These are phyloP conservation scores for Aureoboletus auriporus DNA, from an alignment of 768 basidiomycete species.

Conservation along the genomic window DNA sequence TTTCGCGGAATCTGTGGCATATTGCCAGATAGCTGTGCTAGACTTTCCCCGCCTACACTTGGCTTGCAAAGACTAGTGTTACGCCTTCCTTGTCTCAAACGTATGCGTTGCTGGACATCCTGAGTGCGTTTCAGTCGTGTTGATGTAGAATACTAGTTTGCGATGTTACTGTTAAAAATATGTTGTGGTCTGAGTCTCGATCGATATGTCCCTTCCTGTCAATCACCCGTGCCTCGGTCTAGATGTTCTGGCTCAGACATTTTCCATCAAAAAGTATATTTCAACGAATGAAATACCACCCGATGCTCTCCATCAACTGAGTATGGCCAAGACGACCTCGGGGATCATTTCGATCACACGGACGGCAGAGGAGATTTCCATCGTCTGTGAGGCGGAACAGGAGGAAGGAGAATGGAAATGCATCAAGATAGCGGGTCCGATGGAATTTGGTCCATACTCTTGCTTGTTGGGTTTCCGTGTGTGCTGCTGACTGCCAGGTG, in stretches of 20 bases:
- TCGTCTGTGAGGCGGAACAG: conserved; percentile 45
- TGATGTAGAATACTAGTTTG: neutral
- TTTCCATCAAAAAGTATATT: conserved; percentile 42
- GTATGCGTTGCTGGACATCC: conserved; percentile 51
- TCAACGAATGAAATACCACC: conserved; percentile 32
- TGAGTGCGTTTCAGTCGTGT: conserved; percentile 40
- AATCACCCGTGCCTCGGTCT: conserved; percentile 40
- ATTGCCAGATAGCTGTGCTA: conserved; percentile 58
- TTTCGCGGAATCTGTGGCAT: conserved; percentile 54
- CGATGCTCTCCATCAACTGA: conserved; percentile 21
- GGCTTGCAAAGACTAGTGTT: conserved; percentile 69
- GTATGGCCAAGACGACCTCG: conserved; percentile 26
- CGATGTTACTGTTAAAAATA: neutral
- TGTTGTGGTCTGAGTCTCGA: too few species aligned
- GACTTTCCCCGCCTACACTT: conserved; percentile 71
- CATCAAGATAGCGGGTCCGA: conserved; percentile 61
- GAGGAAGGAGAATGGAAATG: conserved; percentile 49
- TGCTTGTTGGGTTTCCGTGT: neutral
- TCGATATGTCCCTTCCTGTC: too few species aligned
- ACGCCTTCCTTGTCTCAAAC: conserved; percentile 56
- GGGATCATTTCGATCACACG: conserved; percentile 54
- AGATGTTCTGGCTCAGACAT: conserved; percentile 39
- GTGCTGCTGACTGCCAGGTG: conserved; percentile 1
- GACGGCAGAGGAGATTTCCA: conserved; percentile 57
- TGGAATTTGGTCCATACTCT: conserved; percentile 52